These are phyloP conservation scores for Ascochyta clinopodiicola DNA, from an alignment of 2,329 filamentous ascomycete genomes.

Conservation along the genomic window DNA sequence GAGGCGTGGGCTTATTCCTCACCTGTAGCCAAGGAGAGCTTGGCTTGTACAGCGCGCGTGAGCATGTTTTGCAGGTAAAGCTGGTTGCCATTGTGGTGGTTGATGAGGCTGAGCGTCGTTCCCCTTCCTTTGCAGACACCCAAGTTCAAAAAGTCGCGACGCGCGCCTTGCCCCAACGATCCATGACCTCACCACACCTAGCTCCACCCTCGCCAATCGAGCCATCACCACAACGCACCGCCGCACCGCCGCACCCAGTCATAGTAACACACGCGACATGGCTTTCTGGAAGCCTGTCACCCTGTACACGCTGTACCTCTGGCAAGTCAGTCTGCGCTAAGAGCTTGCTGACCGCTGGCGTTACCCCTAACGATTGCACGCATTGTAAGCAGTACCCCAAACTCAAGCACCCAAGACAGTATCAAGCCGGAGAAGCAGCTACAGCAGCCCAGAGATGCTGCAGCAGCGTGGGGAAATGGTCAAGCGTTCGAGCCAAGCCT, in stretches of 20 bases:
- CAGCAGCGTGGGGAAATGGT: background rate
- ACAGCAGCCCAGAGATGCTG: conserved; percentile 3
- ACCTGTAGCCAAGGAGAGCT: conserved; percentile 30
- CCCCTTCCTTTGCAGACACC: background rate
- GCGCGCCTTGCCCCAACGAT: conserved; percentile 33
- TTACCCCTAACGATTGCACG: background rate
- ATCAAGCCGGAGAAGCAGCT: background rate
- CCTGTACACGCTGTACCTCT: conserved; percentile 3
- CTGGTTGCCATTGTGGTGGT: conserved; percentile 43
- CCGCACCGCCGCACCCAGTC: background rate
- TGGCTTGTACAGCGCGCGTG: conserved; percentile 31
- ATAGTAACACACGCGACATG: background rate
- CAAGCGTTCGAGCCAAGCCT: background rate
- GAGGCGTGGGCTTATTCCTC: conserved; percentile 5
- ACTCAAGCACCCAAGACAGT: background rate
- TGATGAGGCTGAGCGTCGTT: background rate
- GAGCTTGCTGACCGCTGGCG: background rate
- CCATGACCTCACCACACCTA: conserved; percentile 42
- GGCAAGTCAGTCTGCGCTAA: background rate
- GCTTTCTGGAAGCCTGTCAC: background rate
- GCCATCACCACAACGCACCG: conserved; percentile 11
- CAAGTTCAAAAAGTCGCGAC: conserved; percentile 35
- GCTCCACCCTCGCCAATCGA: conserved; percentile 20
- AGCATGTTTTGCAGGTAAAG: conserved; percentile 48
- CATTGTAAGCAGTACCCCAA: background rate